Evolutionary conservation across 202 grass and related monocot species (phyloP).

Genomic region (Dendrocalamus latiflorus): DNA sequence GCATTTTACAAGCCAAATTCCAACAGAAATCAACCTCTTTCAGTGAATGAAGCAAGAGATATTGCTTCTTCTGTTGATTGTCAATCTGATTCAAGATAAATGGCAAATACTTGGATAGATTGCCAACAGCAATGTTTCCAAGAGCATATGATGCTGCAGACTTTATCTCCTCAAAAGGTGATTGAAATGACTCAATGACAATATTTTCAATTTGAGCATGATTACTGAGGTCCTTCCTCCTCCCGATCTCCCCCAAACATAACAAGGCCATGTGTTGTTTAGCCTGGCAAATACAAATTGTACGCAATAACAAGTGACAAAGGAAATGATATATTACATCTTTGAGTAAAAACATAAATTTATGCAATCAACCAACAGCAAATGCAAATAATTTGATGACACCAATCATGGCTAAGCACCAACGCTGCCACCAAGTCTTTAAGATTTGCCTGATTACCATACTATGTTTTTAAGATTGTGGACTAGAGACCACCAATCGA

Average conservation of each 20-base stretch:
- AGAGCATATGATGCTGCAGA: slow-evolving; percentile 99
- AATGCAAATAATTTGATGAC: not conserved
- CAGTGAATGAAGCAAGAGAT: slow-evolving; percentile 95
- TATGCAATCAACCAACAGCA: not conserved
- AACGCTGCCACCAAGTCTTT: not conserved
- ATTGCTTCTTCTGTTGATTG: slow-evolving; percentile 99
- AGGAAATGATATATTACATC: not conserved
- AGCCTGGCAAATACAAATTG: slow-evolving; percentile 50
- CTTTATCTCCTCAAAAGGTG: slow-evolving; percentile 99
- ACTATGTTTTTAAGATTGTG: not conserved
- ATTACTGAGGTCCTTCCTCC: slow-evolving; percentile 82
- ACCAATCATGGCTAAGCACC: not conserved
- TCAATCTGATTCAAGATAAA: slow-evolving; percentile 99
- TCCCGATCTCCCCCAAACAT: slow-evolving; percentile 94
- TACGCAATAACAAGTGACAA: not conserved
- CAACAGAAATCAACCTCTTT: slow-evolving; percentile 67
- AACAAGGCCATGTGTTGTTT: slow-evolving; percentile 94
- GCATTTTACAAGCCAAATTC: slow-evolving; percentile 10
- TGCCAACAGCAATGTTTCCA: slow-evolving; percentile 98
- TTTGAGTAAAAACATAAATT: not conserved
- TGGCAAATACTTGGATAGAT: slow-evolving; percentile 93
- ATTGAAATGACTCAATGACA: slow-evolving; percentile 97
- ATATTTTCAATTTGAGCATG: slow-evolving; percentile 94
- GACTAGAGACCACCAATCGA: not conserved
- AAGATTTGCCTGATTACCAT: not conserved